Evolutionary conservation across 768 basidiomycete species (phyloP).

Genomic region (Leccinum fibrillosum): DNA sequence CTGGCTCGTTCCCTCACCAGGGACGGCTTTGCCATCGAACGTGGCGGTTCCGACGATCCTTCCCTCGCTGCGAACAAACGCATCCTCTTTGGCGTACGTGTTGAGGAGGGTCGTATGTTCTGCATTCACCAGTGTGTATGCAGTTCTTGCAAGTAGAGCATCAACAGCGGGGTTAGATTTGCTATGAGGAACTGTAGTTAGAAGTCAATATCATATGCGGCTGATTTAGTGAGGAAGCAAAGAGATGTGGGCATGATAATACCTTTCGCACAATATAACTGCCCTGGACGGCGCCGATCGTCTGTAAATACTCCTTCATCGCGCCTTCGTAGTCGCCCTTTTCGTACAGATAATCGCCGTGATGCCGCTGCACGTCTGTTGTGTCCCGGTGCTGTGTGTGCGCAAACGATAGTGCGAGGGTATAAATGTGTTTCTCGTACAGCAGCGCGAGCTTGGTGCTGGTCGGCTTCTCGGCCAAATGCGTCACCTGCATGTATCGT

Average conservation of each 20-base stretch:
- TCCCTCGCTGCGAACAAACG: slow-evolving; percentile 88
- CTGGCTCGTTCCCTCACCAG: slow-evolving; percentile 41
- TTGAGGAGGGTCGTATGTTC: slow-evolving; percentile 97
- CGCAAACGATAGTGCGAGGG: slow-evolving; percentile 80
- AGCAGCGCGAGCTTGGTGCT: slow-evolving; percentile 82
- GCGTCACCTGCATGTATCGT: slow-evolving; percentile 45
- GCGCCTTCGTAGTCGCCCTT: slow-evolving; percentile 93
- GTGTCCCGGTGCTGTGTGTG: slow-evolving; percentile 76
- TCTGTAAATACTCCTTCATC: slow-evolving; percentile 89
- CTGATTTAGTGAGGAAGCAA: background rate
- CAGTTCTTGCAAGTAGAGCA: slow-evolving; percentile 93
- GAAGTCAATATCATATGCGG: slow-evolving; percentile 6
- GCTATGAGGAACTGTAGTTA: slow-evolving; percentile 83
- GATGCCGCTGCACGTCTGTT: slow-evolving; percentile 85
- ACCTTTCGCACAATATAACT: slow-evolving; percentile 62
- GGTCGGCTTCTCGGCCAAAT: slow-evolving; percentile 76
- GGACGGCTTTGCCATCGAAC: slow-evolving; percentile 16
- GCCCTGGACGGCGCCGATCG: slow-evolving; percentile 67
- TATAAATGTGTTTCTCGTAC: slow-evolving; percentile 74
- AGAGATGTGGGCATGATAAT: background rate
- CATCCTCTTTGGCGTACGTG: slow-evolving; percentile 94
- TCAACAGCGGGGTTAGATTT: slow-evolving; percentile 92
- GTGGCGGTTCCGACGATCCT: slow-evolving; percentile 33
- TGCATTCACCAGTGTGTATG: slow-evolving; percentile 89
- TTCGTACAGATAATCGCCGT: slow-evolving; percentile 86